Conservation (phyloP, 208 protist genomes). For the Leishmania martiniquensis region DNA sequence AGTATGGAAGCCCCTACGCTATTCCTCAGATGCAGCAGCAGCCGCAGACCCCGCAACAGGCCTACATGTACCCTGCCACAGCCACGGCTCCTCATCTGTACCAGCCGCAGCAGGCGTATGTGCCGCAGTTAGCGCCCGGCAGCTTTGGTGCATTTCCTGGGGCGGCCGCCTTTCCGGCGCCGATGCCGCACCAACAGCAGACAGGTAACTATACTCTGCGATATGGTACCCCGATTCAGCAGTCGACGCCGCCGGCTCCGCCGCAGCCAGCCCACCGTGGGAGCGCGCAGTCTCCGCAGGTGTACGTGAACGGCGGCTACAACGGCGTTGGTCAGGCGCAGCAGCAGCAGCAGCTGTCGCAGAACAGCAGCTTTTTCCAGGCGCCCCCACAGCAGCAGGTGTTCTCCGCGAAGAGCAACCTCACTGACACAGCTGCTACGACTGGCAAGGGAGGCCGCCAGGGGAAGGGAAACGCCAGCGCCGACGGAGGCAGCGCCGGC, state of each 20-base stretch:
- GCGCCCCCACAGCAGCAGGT: conserved; percentile 11
- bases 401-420: neutral
- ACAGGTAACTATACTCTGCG: conserved; percentile 10
- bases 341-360: conserved; percentile 9
- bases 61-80: conserved; percentile 8
- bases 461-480: neutral
- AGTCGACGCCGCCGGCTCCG: neutral
- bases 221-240: conserved; percentile 15
- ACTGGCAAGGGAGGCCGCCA: neutral
- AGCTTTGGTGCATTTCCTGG: conserved; percentile 8
- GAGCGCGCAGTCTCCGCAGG: conserved; percentile 22
- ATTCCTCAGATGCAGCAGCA: conserved; percentile 17
- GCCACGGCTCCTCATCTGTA: neutral
- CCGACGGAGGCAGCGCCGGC: neutral
- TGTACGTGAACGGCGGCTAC: conserved; percentile 31
- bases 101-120: conserved; percentile 12
- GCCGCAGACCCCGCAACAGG: conserved; percentile 5
- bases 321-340: conserved; percentile 6
- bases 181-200: conserved; percentile 5
- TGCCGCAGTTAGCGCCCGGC: conserved; percentile 18
- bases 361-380: neutral
- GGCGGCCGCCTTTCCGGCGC: neutral
- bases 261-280: conserved; percentile 10
- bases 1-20: conserved; percentile 10
- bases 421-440: neutral